Evolutionary conservation across 257 asterid species (phyloP).

Genomic region (Solanum habrochaites): DNA sequence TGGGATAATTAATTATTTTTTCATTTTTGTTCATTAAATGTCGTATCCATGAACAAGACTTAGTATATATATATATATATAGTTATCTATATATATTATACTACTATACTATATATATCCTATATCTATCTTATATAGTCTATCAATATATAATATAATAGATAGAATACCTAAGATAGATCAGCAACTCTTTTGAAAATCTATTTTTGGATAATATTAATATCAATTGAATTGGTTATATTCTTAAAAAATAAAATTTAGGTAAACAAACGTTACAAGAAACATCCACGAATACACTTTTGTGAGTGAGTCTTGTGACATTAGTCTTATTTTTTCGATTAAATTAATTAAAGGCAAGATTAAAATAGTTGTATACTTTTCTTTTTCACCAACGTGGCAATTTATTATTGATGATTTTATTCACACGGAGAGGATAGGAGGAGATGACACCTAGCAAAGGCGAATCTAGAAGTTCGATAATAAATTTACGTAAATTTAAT

Average conservation of each 20-base stretch:
- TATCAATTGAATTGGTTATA: too few species aligned
- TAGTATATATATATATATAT: too few species aligned
- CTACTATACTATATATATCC: too few species aligned
- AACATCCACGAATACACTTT: neutral
- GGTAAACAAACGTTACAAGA: neutral
- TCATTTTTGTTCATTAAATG: too few species aligned
- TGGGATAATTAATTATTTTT: too few species aligned
- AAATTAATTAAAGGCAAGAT: neutral
- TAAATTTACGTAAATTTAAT: neutral
- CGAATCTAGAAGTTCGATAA: neutral
- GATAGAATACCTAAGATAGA: too few species aligned
- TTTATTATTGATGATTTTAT: neutral
- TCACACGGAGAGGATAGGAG: neutral
- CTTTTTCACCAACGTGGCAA: neutral
- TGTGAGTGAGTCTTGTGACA: neutral
- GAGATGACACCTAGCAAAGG: neutral
- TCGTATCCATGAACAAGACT: too few species aligned
- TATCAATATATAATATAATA: too few species aligned
- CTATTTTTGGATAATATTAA: too few species aligned
- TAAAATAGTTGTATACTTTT: neutral
- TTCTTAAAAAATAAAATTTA: neutral
- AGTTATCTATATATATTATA: too few species aligned
- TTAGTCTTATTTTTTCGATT: neutral
- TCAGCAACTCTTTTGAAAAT: too few species aligned
- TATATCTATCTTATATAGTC: too few species aligned